These are phyloP conservation scores for Teunomyces cretensis DNA, from an alignment of 805 yeast species.

Conservation along the genomic window DNA sequence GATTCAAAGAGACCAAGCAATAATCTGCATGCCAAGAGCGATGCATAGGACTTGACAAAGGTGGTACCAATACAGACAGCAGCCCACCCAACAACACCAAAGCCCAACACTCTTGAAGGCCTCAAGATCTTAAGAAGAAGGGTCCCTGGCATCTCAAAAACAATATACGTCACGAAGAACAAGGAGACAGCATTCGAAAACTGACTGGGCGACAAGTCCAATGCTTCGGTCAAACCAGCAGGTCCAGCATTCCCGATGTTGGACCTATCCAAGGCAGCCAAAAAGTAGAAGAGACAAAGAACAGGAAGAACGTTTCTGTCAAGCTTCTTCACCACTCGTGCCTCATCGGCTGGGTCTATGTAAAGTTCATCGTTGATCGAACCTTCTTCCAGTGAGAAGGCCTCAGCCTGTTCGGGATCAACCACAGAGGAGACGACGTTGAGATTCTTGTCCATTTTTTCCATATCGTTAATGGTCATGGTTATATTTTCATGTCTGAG, in stretches of 20 bases:
- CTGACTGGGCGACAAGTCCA: conserved; percentile 37
- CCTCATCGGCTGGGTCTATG: conserved; percentile 20
- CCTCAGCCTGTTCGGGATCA: not conserved
- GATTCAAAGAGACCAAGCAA: conserved; percentile 54
- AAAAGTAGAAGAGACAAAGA: conserved; percentile 41
- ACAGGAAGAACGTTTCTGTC: conserved; percentile 46
- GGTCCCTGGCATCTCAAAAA: conserved; percentile 37
- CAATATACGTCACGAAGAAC: conserved; percentile 47
- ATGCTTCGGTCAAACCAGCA: conserved; percentile 48
- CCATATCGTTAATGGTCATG: not conserved
- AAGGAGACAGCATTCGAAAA: conserved; percentile 46
- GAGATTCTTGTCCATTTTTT: not conserved
- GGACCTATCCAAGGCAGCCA: conserved; percentile 52
- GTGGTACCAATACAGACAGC: conserved; percentile 42
- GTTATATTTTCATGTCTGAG: not conserved
- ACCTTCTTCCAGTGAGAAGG: not conserved
- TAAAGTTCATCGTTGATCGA: conserved; percentile 8
- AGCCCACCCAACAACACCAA: conserved; percentile 38
- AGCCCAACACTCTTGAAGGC: conserved; percentile 25
- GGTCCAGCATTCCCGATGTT: conserved; percentile 60
- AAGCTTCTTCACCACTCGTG: conserved; percentile 39
- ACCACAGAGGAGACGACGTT: not conserved
- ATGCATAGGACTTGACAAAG: conserved; percentile 41
- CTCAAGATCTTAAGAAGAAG: conserved; percentile 37
- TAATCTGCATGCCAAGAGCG: conserved; percentile 47